phyloP scores from a whole-genome alignment of 1,139 yeast genomes.

The Eremothecium coryli region DNA sequence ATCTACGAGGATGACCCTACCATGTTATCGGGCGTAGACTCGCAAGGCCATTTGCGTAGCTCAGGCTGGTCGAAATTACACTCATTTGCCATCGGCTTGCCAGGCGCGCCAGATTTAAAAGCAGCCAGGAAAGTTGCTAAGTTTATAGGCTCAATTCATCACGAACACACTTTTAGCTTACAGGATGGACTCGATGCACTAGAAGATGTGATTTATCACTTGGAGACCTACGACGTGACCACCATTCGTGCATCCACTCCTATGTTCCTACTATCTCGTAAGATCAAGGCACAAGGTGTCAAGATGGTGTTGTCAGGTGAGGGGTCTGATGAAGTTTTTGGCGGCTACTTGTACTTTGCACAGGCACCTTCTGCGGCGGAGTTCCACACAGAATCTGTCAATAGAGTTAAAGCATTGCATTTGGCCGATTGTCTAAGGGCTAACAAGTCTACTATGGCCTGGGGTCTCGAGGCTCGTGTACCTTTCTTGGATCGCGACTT shows the following conservation, averaged over 20 bases:
- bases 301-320: constrained; percentile 99
- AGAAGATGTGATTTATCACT: constrained; percentile 86
- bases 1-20: constrained; percentile 39
- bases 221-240: constrained; percentile 97
- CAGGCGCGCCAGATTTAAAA: constrained; percentile 93
- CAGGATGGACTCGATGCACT: constrained; percentile 96
- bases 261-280: constrained; percentile 90
- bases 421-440: constrained; percentile 97
- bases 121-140: constrained; percentile 97
- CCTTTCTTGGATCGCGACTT: constrained; percentile 95
- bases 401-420: constrained; percentile 94
- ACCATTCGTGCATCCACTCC: constrained; percentile 99
- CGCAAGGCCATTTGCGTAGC: constrained; percentile 67
- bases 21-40: constrained; percentile 87
- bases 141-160: constrained; percentile 91
- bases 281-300: constrained; percentile 98
- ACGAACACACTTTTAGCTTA: constrained; percentile 92
- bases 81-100: constrained; percentile 94
- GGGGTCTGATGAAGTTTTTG: constrained; percentile 97
- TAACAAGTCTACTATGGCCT: constrained; percentile 98
- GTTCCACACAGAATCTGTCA: constrained; percentile 91
- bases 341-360: constrained; percentile 96
- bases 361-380: constrained; percentile 87
- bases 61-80: constrained; percentile 81
- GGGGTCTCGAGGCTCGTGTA: constrained; percentile 99